Percentiles rank a stretch among this genome's conserved stretches.
phyloP scores from a whole-genome alignment of 1,284 basidiomycete genomes.

The Cryptococcus maquisensis region DNA sequence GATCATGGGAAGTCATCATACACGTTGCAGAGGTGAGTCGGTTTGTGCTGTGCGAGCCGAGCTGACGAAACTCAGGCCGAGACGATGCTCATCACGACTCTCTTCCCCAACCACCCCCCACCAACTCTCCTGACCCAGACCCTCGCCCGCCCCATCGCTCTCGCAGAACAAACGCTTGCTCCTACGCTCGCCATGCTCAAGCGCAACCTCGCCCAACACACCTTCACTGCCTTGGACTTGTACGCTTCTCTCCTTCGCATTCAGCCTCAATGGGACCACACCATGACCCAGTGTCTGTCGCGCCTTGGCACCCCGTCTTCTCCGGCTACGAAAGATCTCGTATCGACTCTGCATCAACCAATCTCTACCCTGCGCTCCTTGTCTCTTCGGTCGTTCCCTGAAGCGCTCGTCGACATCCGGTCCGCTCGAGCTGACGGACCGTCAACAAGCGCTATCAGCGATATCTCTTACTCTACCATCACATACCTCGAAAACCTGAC shows the following conservation, averaged over 20 bases:
- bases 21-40: slow-evolving; percentile 37
- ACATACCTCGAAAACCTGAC: slow-evolving; percentile 44
- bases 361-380: slow-evolving; percentile 30
- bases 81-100: slow-evolving; percentile 30
- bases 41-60: not conserved
- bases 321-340: slow-evolving; percentile 17
- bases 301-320: slow-evolving; percentile 18
- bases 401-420: slow-evolving; percentile 45
- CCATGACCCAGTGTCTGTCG: slow-evolving; percentile 24
- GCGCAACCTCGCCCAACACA: slow-evolving; percentile 32
- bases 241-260: slow-evolving; percentile 32
- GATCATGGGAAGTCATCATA: slow-evolving; percentile 36
- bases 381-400: slow-evolving; percentile 44
- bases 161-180: slow-evolving; percentile 25
- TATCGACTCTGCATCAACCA: slow-evolving; percentile 15
- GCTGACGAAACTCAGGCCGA: slow-evolving; percentile 31
- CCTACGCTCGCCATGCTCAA: slow-evolving; percentile 38
- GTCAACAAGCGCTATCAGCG: slow-evolving; percentile 26
- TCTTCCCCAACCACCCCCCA: slow-evolving; percentile 37
- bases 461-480: slow-evolving; percentile 41
- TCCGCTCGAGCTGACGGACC: slow-evolving; percentile 13
- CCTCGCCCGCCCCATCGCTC: slow-evolving; percentile 19
- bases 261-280: slow-evolving; percentile 30
- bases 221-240: slow-evolving; percentile 42
- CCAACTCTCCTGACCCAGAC: slow-evolving; percentile 27